Evolutionary conservation across 2,329 filamentous ascomycete species (phyloP).

Genomic region (Phyllosticta citribraziliensis): DNA sequence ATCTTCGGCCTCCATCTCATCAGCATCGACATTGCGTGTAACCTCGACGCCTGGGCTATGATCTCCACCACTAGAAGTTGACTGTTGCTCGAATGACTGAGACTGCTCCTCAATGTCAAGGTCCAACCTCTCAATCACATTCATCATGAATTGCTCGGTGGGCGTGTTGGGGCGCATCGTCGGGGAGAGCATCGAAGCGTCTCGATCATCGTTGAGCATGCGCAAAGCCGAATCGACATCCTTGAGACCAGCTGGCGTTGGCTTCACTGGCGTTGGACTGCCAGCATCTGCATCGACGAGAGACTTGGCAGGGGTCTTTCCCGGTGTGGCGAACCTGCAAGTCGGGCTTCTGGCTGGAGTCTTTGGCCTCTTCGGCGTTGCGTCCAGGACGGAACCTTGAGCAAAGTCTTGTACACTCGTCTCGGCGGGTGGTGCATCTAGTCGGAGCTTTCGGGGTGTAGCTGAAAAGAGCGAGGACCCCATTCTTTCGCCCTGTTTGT

Average conservation of each 20-base stretch:
- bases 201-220: not conserved
- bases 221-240: conserved; percentile 6
- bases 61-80: not conserved
- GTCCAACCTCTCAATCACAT: conserved; percentile 7
- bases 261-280: conserved; percentile 5
- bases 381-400: not conserved
- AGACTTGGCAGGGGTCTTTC: not conserved
- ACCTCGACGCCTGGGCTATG: not conserved
- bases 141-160: conserved; percentile 5
- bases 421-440: not conserved
- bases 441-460: conserved; percentile 6
- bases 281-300: not conserved
- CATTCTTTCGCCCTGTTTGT: not conserved
- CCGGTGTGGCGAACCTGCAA: conserved; percentile 3
- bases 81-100: not conserved
- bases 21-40: not conserved
- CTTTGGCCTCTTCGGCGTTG: conserved; percentile 2
- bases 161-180: not conserved
- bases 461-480: conserved; percentile 9
- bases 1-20: not conserved
- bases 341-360: conserved; percentile 7
- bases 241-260: conserved; percentile 5
- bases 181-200: not conserved
- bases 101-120: not conserved
- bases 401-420: conserved; percentile 4